Evolutionary conservation across 768 basidiomycete species (phyloP).

Genomic region (Leccinellum albellum): DNA sequence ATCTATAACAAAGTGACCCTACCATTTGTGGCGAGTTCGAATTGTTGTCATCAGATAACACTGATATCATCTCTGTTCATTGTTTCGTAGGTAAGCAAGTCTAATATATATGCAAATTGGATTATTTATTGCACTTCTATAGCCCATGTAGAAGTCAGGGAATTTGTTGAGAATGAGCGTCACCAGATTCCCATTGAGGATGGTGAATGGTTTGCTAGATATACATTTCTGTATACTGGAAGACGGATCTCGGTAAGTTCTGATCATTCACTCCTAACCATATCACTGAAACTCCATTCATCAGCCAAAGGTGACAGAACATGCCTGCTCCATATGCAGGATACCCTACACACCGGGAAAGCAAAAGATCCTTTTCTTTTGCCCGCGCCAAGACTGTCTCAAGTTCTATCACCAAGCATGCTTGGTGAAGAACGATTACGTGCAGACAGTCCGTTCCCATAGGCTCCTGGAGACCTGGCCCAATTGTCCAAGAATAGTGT

Average conservation of each 20-base stretch:
- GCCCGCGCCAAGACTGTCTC: slow-evolving; percentile 48
- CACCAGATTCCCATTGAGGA: slow-evolving; percentile 39
- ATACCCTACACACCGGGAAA: slow-evolving; percentile 45
- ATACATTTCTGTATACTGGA: slow-evolving; percentile 35
- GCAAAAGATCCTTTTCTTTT: slow-evolving; percentile 48
- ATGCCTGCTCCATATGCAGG: slow-evolving; percentile 42
- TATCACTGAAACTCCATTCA: not conserved
- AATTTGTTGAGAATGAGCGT: slow-evolving; percentile 37
- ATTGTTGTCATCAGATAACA: slow-evolving; percentile 45
- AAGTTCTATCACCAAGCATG: slow-evolving; percentile 49
- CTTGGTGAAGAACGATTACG: slow-evolving; percentile 30
- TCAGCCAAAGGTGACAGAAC: slow-evolving; percentile 40
- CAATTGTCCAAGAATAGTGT: slow-evolving; percentile 21
- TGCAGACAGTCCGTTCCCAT: slow-evolving; percentile 19
- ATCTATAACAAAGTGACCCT: slow-evolving; percentile 33
- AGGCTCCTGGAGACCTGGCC: slow-evolving; percentile 39
- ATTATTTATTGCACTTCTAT: not conserved
- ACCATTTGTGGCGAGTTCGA: slow-evolving; percentile 44
- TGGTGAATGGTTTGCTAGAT: slow-evolving; percentile 47
- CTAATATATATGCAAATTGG: not conserved
- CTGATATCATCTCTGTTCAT: slow-evolving; percentile 43
- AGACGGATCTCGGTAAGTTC: slow-evolving; percentile 35
- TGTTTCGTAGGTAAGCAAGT: slow-evolving; percentile 43
- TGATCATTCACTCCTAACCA: not conserved
- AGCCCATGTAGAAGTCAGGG: slow-evolving; percentile 36